Evolutionary conservation across 148 eudicot genomes (phyloP), one percentile per base, ranked within the genome.

Genomic region (Heliamphora exappendiculata): DNA sequence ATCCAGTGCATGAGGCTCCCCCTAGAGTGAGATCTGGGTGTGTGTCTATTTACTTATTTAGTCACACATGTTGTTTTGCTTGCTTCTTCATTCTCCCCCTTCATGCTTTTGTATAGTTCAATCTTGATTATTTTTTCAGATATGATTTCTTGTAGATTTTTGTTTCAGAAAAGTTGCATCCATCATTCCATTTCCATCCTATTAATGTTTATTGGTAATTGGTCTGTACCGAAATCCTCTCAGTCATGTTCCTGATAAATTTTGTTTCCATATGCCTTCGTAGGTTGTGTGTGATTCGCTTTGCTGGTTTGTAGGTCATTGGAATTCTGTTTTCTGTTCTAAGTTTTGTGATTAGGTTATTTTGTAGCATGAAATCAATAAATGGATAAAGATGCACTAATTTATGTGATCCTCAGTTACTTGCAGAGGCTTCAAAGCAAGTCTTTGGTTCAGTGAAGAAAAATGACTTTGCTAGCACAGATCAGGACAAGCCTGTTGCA

Each of bases 341-440:
- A 29, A 24, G 60, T 55, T 59, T 44, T 70, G 58, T 37, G 29
- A 33, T 58, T 72, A 22, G 14, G 1, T 13, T 67, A 28, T 19
- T 42, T 39, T 37, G 12, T 58, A 13, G 51, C 54, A 47, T 4
- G 28, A 44, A 45, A 8, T 22, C 0, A 31, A 47, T 65, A n/a
- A 17, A 14, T 75, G 71, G 13, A 63, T 49, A 26, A 47, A 45
- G 22, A 64, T 49, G n/a, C 57, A 54, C 76, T 78, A 65, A 79
- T 70, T 37, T 77, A 17, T 79, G 60, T 74, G 49, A 53, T 78
- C 72, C 22, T 78, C 88, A 88, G 90, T 82, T 88, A 78, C 85
- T 88, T 80, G 88, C 85, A 73, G 90, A 88, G 85, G 87, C 90
- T 28, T 71, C 78, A 36, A 84, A 76, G 71, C 73, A 78, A 73